Evolutionary conservation across 1,284 basidiomycete species (phyloP), one percentile per base, ranked within the genome.

Genomic region (Termitomyces sp.): DNA sequence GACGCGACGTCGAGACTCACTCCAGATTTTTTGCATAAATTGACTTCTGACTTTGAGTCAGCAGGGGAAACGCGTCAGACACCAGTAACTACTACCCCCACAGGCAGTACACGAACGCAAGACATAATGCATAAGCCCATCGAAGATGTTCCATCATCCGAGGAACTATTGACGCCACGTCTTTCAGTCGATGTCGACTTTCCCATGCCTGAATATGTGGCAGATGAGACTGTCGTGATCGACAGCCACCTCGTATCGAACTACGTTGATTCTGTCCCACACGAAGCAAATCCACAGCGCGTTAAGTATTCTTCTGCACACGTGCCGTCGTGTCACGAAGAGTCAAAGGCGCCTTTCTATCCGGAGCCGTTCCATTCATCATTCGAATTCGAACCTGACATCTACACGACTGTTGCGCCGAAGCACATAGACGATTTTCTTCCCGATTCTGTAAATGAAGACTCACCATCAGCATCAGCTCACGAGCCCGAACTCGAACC

Each of bases 21-120:
- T 24, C 30, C 55, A 24, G 44, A 50, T 19, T 28, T 54, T 51
- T 52, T 64, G n/a, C 57, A 51, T 24, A 52, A 51, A 24, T 36
- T 58, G 28, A 42, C 53, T 7, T 28, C 34, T 13, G 45, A 49
- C 15, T 21, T 15, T 2, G 38, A 48, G 36, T 21, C 40, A 15
- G 41, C 26, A 17, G 26, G 19, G 36, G 38, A 30, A 36, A 30
- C 28, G 7, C 44, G 13, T 24, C 34, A 42, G 26, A 44, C 38
- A 4, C 34, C 28, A 9, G 19, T 10, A 13, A 8, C n/a, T 40
- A 49, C 39, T 26, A 12, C 5, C 21, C 39, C 30, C 13, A 34
- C n/a, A n/a, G 28, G 5, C 36, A n/a, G 36, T 17, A 33, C n/a
- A 17, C 34, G 5, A 5, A 10, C 34, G 46, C 24, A 17, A 17